phyloP scores from a whole-genome alignment of 2,329 filamentous ascomycete genomes.

The Dichotomopilus funicola region DNA sequence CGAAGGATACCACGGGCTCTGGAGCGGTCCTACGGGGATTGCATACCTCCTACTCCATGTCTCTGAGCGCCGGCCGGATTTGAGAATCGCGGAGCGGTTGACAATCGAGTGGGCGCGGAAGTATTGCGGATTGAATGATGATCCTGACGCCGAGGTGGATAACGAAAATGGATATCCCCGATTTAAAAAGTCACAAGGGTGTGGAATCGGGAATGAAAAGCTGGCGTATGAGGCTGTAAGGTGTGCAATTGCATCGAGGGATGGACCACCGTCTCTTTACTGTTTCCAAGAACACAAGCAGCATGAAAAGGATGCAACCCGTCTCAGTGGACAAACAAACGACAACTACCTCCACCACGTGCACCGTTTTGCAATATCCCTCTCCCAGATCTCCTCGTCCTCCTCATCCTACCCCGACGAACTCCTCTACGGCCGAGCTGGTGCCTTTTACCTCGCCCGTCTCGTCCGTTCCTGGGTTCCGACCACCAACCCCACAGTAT shows the following conservation, averaged over 20 bases:
- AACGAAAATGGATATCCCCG: no score
- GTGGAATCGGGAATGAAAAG: constrained; percentile 45
- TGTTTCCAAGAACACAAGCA: no score
- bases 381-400: constrained; percentile 32
- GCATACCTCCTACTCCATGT: constrained; percentile 49
- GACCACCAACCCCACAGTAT: constrained; percentile 38
- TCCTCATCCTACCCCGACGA: constrained; percentile 46
- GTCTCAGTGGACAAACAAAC: not conserved
- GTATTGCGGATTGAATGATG: constrained; percentile 40
- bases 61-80: constrained; percentile 36
- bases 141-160: no score
- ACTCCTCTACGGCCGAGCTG: constrained; percentile 60
- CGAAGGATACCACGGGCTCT: constrained; percentile 40
- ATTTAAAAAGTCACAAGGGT: constrained; percentile 33
- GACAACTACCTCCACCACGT: constrained; percentile 27
- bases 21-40: constrained; percentile 48
- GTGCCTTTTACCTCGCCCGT: constrained; percentile 61
- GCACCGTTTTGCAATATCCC: constrained; percentile 33
- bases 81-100: constrained; percentile 37
- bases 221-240: constrained; percentile 41
- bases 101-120: constrained; percentile 40
- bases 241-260: constrained; percentile 37
- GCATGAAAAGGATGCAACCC: no score
- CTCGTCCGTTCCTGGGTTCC: constrained; percentile 51
- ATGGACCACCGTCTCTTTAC: no score